A percentile compares a stretch with the other conserved stretches of the same genome.
phyloP scores from a whole-genome alignment of 31 red algal species.

The Endocladia muricata region DNA sequence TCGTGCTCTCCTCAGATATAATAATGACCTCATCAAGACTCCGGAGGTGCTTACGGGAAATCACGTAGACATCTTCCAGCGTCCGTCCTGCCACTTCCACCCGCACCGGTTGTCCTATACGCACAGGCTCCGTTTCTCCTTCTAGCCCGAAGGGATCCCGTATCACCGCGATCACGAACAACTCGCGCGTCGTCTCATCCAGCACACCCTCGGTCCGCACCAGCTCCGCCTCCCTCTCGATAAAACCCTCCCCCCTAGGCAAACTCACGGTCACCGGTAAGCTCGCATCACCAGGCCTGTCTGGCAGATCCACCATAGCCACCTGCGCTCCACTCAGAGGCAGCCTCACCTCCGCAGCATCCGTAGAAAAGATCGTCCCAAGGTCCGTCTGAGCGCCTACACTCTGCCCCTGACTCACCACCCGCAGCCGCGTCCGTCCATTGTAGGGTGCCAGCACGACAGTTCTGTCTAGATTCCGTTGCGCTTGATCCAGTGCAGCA shows the following conservation, averaged over 20 bases:
- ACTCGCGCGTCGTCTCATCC: background rate
- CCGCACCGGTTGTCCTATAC: too few relatives aligned
- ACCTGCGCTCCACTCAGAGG: background rate
- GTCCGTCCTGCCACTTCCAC: too few relatives aligned
- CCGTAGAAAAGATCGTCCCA: background rate
- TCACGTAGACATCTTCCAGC: too few relatives aligned
- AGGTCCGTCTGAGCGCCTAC: too few relatives aligned
- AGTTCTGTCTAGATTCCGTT: background rate
- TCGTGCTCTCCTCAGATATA: too few relatives aligned
- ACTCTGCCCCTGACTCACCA: too few relatives aligned
- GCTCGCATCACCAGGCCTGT: background rate
- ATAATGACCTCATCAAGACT: too few relatives aligned
- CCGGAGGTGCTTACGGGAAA: too few relatives aligned
- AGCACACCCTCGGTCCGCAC: background rate
- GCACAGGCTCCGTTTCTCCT: too few relatives aligned
- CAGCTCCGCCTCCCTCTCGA: background rate
- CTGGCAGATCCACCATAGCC: background rate
- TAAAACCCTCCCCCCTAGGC: too few relatives aligned
- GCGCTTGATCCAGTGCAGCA: background rate
- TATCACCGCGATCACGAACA: background rate
- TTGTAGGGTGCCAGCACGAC: background rate
- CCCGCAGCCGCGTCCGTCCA: too few relatives aligned
- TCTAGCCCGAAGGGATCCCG: background rate
- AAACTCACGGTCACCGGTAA: background rate
- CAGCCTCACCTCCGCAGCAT: background rate